Evolutionary conservation across 2,329 filamentous ascomycete species (phyloP).

Genomic region (Phialocephala subalpina): DNA sequence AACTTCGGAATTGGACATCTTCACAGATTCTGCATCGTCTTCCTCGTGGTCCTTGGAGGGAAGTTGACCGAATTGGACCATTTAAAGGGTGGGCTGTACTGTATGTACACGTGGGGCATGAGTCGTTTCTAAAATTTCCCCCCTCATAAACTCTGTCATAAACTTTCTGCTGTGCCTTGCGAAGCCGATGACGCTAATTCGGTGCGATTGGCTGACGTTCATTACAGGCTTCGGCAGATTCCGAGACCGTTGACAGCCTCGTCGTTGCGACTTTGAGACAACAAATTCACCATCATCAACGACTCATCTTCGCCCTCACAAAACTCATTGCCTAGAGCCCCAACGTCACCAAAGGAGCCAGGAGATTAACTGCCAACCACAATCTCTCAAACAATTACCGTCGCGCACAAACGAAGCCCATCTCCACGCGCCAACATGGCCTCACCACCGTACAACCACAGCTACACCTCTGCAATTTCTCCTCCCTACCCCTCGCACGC

Average conservation of each 20-base stretch:
- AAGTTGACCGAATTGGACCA: slow-evolving; percentile 38
- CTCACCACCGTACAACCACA: slow-evolving; percentile 39
- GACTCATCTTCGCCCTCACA: background rate
- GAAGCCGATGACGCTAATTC: slow-evolving; percentile 21
- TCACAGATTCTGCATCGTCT: slow-evolving; percentile 17
- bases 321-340: background rate
- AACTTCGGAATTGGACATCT: slow-evolving; percentile 20
- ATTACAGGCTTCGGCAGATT: background rate
- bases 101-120: slow-evolving; percentile 4
- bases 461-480: slow-evolving; percentile 51
- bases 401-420: background rate
- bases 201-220: background rate
- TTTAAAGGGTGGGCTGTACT: slow-evolving; percentile 8
- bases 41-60: slow-evolving; percentile 21
- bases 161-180: slow-evolving; percentile 7
- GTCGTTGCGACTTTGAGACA: slow-evolving; percentile 6
- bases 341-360: background rate
- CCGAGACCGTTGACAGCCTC: slow-evolving; percentile 9
- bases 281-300: background rate
- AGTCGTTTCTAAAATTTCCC: slow-evolving; percentile 22
- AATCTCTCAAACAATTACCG: background rate
- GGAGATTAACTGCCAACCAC: background rate
- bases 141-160: too few relatives aligned
- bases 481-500: slow-evolving; percentile 61
- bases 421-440: slow-evolving; percentile 36